These are phyloP conservation scores for Stagonosporopsis cucurbitacearum DNA, from an alignment of 2,329 filamentous ascomycete genomes.

Conservation along the genomic window DNA sequence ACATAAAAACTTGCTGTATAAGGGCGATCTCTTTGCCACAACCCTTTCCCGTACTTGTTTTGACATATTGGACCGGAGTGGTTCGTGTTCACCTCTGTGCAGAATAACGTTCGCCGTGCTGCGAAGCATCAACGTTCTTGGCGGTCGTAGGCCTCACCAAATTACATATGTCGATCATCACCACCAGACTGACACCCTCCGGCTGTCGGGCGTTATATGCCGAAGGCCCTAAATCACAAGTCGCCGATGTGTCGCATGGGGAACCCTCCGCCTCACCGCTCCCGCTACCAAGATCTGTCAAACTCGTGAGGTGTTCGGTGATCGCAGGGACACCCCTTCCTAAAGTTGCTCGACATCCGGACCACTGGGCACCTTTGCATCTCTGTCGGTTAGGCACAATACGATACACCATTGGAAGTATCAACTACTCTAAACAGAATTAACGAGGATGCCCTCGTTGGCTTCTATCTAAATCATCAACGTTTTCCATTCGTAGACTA, in stretches of 20 bases:
- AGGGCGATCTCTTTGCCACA: slow-evolving; percentile 40
- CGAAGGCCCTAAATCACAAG: slow-evolving; percentile 1
- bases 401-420: slow-evolving; percentile 5
- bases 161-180: slow-evolving; percentile 24
- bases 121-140: slow-evolving; percentile 16
- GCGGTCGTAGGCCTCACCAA: slow-evolving; percentile 13
- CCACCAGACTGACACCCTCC: slow-evolving; percentile 12
- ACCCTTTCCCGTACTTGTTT: slow-evolving; percentile 5
- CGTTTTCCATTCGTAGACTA: no score
- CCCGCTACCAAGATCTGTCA: slow-evolving; percentile 5
- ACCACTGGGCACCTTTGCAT: slow-evolving; percentile 29
- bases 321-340: slow-evolving; percentile 29
- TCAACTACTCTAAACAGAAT: not conserved
- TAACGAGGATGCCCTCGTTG: not conserved
- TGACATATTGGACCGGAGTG: slow-evolving; percentile 5
- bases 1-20: slow-evolving; percentile 21
- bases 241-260: slow-evolving; percentile 14
- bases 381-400: slow-evolving; percentile 4
- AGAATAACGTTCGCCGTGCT: slow-evolving; percentile 7
- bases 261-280: slow-evolving; percentile 9
- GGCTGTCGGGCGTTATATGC: slow-evolving; percentile 9
- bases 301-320: slow-evolving; percentile 24
- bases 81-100: not conserved
- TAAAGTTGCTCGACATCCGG: not conserved
- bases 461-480: no score